Evolutionary conservation across 2,329 filamentous ascomycete genomes (phyloP).

Genomic region (Sporothrix pseudoabietina): DNA sequence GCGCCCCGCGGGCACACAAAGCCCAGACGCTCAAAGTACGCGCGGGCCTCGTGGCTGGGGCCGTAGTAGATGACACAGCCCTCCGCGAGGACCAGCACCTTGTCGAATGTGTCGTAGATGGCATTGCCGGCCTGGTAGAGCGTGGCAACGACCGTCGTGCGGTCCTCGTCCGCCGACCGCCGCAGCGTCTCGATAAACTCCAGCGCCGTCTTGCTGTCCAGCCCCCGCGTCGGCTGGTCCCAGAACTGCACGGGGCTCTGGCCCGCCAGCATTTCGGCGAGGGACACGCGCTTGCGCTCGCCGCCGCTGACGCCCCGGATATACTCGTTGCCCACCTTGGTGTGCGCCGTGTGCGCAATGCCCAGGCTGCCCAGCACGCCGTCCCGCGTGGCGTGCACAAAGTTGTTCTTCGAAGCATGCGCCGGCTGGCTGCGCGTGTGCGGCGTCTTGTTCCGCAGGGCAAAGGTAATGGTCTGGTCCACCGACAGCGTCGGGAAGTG

Average conservation of each 20-base stretch:
- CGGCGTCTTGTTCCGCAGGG: conserved; percentile 51
- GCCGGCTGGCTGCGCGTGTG: conserved; percentile 57
- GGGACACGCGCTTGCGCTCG: conserved; percentile 68
- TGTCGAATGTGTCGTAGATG: conserved; percentile 48
- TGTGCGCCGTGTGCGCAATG: conserved; percentile 72
- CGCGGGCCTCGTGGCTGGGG: conserved; percentile 58
- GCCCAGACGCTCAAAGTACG: conserved; percentile 67
- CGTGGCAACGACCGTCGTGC: conserved; percentile 66
- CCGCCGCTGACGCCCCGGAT: conserved; percentile 73
- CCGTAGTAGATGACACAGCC: conserved; percentile 56
- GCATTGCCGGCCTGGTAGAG: conserved; percentile 73
- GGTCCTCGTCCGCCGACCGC: conserved; percentile 61
- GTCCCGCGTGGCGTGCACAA: conserved; percentile 64
- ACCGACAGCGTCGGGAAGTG: conserved; percentile 73
- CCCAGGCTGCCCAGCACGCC: conserved; percentile 75
- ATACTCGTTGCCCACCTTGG: conserved; percentile 73
- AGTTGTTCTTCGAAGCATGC: conserved; percentile 47
- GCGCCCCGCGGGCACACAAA: conserved; percentile 67
- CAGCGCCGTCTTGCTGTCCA: conserved; percentile 66
- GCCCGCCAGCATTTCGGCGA: conserved; percentile 62
- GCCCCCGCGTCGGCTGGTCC: conserved; percentile 72
- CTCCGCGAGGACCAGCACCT: conserved; percentile 33
- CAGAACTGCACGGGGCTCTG: conserved; percentile 62
- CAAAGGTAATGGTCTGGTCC: conserved; percentile 67
- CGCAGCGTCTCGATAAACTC: conserved; percentile 67